Conservation (phyloP, 164 flowering plant species). For the Protea cynaroides region DNA sequence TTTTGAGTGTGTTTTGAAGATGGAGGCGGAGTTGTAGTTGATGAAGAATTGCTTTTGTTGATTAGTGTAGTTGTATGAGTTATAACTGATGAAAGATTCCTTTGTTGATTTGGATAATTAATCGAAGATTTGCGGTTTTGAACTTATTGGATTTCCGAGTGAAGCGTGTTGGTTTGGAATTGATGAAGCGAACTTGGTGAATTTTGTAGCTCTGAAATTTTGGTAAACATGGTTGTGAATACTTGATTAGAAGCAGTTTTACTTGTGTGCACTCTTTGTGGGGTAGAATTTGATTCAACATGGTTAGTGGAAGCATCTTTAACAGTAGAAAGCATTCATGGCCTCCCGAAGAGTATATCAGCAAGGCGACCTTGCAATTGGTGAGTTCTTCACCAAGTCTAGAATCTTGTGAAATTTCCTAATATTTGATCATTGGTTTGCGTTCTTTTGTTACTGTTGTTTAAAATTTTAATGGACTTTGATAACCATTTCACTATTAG, state of each 20-base stretch:
- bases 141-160: too few relatives aligned
- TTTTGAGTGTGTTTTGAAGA: too few relatives aligned
- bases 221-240: background rate
- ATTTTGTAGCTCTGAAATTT: background rate
- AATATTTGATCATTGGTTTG: background rate
- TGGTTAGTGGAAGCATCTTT: constrained; percentile 72
- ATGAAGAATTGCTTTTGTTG: too few relatives aligned
- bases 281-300: constrained; percentile 10
- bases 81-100: too few relatives aligned
- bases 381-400: constrained; percentile 43
- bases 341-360: constrained; percentile 84
- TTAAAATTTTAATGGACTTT: too few relatives aligned
- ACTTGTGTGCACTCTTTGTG: background rate
- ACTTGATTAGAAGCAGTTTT: background rate
- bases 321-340: constrained; percentile 70
- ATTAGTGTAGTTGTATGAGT: too few relatives aligned
- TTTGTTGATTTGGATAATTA: background rate
- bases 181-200: background rate
- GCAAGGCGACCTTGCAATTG: constrained; percentile 56
- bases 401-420: too few relatives aligned
- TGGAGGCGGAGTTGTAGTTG: too few relatives aligned
- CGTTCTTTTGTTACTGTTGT: background rate
- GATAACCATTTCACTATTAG: too few relatives aligned
- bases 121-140: background rate
- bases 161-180: too few relatives aligned